Evolutionary conservation across 1,284 basidiomycete species (phyloP), one percentile per base, ranked within the genome.

Genomic region (Volvariella volvacea): DNA sequence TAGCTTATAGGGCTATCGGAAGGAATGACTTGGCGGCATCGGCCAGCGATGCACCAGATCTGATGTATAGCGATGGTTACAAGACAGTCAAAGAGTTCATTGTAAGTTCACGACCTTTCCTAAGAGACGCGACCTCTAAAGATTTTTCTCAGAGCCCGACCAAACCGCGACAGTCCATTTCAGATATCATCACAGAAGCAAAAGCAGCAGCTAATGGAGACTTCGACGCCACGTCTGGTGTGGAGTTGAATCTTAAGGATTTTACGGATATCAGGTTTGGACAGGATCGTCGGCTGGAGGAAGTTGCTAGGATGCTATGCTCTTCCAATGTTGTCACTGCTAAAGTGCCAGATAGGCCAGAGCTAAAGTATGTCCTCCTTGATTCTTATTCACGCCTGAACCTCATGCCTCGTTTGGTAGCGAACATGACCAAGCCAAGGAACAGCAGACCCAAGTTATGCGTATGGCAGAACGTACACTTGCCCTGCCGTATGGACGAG

Each of bases 261-360:
- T 88, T 89, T 58, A 81, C 86, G 0, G 80, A 82, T 45, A 85
- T 92, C 43, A 78, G 92, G 4, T 94, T 94, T 51, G 87, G 88
- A 3, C 80, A 89, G 51, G 92, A 96, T 64, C 75, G 85, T 30
- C 74, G 92, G 19, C 57, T 95, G 17, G 86, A 92, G 42, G 92
- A 96, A 59, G 89, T 92, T 7, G 83, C 86, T 15, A 75, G 90
- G 1, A 88, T 96, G 77, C 64, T 96, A 28, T 88, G 87, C 52
- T 92, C 89, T 0, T 86, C 86, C 1, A 68, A 65, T 1, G 61
- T 85, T 19, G 72, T 86, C 0, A 76, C 78, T 1, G 74, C 93
- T 37, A 78, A 78, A 48, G 71, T 81, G 39, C 56, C 79, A 22
- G 84, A 92, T 42, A 74, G 83, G 20, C 80, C 83, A 39, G 86